Conservation (phyloP, 1,284 basidiomycete species). For the Pseudozyma thailandica region DNA sequence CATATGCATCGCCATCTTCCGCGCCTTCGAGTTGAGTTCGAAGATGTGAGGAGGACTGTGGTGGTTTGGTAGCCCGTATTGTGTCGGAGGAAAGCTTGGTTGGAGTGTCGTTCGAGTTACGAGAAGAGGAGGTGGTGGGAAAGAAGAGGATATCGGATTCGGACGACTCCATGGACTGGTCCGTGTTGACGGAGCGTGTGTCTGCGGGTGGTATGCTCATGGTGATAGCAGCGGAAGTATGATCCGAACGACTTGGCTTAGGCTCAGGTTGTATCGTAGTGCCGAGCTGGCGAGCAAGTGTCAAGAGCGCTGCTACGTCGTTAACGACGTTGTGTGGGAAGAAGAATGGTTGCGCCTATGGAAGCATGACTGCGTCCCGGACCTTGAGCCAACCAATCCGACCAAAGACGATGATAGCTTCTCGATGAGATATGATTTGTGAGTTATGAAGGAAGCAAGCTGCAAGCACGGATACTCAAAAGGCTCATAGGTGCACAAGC, state of each 20-base stretch:
- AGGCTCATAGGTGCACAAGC: slow-evolving; percentile 1
- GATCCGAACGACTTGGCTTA: too few relatives aligned
- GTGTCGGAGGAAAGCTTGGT: slow-evolving; percentile 37
- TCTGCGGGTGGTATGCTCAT: slow-evolving; percentile 27
- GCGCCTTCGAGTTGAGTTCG: slow-evolving; percentile 1
- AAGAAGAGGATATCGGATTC: slow-evolving; percentile 45
- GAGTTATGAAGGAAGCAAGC: too few relatives aligned
- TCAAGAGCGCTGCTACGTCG: too few relatives aligned
- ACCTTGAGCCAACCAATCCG: too few relatives aligned
- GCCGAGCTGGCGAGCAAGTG: too few relatives aligned
- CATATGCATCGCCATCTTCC: slow-evolving; percentile 10
- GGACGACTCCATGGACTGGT: slow-evolving; percentile 27
- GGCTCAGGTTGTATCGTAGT: too few relatives aligned
- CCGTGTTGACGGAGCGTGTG: slow-evolving; percentile 22
- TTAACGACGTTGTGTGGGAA: too few relatives aligned
- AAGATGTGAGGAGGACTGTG: slow-evolving; percentile 7
- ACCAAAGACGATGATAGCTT: too few relatives aligned
- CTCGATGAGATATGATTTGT: too few relatives aligned
- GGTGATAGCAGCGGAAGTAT: background rate
- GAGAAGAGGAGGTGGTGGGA: slow-evolving; percentile 35
- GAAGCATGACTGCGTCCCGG: too few relatives aligned
- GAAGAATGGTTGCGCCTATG: too few relatives aligned
- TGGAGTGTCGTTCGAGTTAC: slow-evolving; percentile 24
- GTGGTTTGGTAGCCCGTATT: slow-evolving; percentile 20
- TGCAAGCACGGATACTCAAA: background rate